phyloP scores from a whole-genome alignment of 2,329 filamentous ascomycete species.

The Coleophoma cylindrospora region DNA sequence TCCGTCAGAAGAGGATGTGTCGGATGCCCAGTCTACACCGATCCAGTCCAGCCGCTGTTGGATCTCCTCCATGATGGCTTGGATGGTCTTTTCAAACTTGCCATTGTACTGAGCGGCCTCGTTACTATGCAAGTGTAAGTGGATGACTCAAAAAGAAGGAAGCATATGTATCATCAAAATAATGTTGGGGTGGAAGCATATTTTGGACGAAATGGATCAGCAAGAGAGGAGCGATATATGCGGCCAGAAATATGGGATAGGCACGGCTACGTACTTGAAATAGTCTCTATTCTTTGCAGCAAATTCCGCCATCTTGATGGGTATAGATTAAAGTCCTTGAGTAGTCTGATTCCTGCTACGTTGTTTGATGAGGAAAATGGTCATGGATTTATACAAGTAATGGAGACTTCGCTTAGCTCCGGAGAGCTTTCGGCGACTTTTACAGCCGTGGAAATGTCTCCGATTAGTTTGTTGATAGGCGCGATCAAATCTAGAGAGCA shows the following conservation, averaged over 20 bases:
- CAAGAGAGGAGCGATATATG: not conserved
- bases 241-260: not conserved
- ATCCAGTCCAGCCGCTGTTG: constrained; percentile 53
- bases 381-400: not conserved
- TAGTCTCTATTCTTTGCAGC: constrained; percentile 31
- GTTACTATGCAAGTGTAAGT: constrained; percentile 31
- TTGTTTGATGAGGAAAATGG: no score
- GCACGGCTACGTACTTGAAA: constrained; percentile 30
- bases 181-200: not conserved
- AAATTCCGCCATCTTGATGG: constrained; percentile 20
- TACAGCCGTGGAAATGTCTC: constrained; percentile 5
- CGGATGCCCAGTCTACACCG: constrained; percentile 48
- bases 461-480: not conserved
- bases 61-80: constrained; percentile 49
- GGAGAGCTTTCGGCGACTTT: constrained; percentile 18
- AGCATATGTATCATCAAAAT: not conserved
- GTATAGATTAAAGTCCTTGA: no score
- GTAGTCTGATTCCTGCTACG: no score
- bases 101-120: constrained; percentile 51
- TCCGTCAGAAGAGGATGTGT: constrained; percentile 27
- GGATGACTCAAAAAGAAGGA: not conserved
- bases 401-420: constrained; percentile 11
- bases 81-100: constrained; percentile 47
- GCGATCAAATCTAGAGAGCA: no score
- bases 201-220: not conserved